Conservation (phyloP, 202 grass and related monocot genomes). For the Carex sylvatica region DNA sequence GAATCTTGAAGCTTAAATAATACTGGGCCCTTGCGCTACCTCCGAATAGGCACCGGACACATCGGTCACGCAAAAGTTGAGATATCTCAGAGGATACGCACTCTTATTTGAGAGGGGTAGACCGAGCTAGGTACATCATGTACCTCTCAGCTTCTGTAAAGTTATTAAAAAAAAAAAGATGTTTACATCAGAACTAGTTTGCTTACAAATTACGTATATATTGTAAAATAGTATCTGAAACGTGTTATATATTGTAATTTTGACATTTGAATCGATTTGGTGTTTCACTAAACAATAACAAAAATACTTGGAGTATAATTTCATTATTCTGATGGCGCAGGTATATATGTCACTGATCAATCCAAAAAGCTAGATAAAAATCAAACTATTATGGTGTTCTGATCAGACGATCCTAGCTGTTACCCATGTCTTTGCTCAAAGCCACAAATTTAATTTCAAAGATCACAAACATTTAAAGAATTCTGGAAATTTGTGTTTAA, state of each 20-base stretch:
- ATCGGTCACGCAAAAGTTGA: too few relatives aligned
- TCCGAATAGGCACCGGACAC: too few relatives aligned
- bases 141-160: too few relatives aligned
- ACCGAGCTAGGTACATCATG: too few relatives aligned
- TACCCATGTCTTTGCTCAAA: background rate
- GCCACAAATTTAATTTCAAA: background rate
- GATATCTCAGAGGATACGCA: too few relatives aligned
- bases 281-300: too few relatives aligned
- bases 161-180: too few relatives aligned
- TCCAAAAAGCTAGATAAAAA: background rate
- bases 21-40: too few relatives aligned
- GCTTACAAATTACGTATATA: background rate
- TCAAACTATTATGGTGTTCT: background rate
- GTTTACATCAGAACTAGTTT: too few relatives aligned
- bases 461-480: background rate
- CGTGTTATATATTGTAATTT: background rate
- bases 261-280: background rate
- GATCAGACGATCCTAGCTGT: background rate
- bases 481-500: background rate
- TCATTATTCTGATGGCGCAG: background rate
- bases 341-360: background rate
- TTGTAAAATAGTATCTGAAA: background rate
- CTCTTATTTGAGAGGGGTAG: too few relatives aligned
- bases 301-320: too few relatives aligned
- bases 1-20: too few relatives aligned